Conservation (phyloP, 257 asterid species). For the Solanum megistacrolobum region DNA sequence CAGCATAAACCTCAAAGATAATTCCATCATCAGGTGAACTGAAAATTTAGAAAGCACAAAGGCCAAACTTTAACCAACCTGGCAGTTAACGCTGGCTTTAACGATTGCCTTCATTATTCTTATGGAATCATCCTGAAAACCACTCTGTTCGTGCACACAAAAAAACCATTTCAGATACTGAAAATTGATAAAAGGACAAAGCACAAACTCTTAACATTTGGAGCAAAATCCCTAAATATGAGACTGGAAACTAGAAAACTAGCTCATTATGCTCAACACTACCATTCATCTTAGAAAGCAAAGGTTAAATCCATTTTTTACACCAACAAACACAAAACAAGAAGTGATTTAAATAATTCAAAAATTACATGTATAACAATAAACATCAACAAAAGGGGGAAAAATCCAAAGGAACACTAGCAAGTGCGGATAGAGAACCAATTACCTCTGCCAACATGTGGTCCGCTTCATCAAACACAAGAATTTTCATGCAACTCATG, state of each 20-base stretch:
- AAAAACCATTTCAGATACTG: not conserved
- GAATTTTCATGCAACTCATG: slow-evolving; percentile 67
- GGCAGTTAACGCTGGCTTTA: slow-evolving; percentile 45
- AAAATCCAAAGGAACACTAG: not conserved
- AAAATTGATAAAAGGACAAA: not conserved
- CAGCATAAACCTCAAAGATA: not conserved
- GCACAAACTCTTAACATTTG: not conserved
- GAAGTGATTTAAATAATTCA: not conserved
- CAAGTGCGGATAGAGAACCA: not conserved
- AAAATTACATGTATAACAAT: not conserved
- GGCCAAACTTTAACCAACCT: slow-evolving; percentile 37
- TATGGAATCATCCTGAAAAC: slow-evolving; percentile 72
- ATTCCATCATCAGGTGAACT: not conserved
- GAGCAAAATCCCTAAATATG: not conserved
- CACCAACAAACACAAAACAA: not conserved
- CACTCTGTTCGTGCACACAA: slow-evolving; percentile 37
- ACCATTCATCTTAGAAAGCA: not conserved
- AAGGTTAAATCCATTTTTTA: not conserved
- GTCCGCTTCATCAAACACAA: slow-evolving; percentile 96
- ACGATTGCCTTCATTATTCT: slow-evolving; percentile 56
- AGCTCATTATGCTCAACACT: not conserved
- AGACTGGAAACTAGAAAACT: not conserved
- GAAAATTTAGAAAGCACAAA: not conserved
- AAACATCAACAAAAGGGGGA: not conserved
- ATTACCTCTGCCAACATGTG: slow-evolving; percentile 89